These are phyloP conservation scores for Alternaria sp. DNA, from an alignment of 2,329 filamentous ascomycete genomes.

Conservation along the genomic window DNA sequence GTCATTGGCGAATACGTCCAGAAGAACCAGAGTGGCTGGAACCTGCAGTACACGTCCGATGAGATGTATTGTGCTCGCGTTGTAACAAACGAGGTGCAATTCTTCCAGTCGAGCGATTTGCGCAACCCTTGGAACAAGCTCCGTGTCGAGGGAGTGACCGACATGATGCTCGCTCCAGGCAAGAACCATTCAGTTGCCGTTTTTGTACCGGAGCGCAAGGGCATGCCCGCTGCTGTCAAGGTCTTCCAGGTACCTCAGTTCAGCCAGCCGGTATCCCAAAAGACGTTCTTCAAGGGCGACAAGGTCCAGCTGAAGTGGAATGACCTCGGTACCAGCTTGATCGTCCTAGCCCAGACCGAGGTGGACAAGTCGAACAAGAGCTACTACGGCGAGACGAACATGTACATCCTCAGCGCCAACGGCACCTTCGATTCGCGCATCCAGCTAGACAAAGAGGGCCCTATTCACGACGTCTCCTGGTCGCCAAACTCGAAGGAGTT, in stretches of 20 bases:
- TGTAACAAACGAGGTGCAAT: slow-evolving; percentile 97
- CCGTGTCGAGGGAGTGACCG: slow-evolving; percentile 85
- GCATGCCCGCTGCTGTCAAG: slow-evolving; percentile 91
- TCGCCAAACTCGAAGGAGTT: slow-evolving; percentile 98
- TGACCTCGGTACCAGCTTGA: slow-evolving; percentile 83
- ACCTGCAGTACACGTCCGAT: slow-evolving; percentile 93
- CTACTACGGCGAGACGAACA: slow-evolving; percentile 97
- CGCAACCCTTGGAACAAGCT: slow-evolving; percentile 93
- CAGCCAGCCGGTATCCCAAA: slow-evolving; percentile 83
- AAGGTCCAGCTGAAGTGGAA: slow-evolving; percentile 99
- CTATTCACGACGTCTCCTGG: slow-evolving; percentile 98
- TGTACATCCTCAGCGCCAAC: slow-evolving; percentile 92
- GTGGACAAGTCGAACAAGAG: slow-evolving; percentile 99
- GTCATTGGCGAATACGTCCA: slow-evolving; percentile 92
- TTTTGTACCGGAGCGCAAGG: slow-evolving; percentile 96
- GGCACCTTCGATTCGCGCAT: slow-evolving; percentile 93
- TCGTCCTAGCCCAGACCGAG: slow-evolving; percentile 96
- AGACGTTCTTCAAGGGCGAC: slow-evolving; percentile 99
- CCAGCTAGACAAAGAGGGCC: slow-evolving; percentile 92
- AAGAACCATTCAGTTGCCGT: slow-evolving; percentile 91
- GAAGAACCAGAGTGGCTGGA: slow-evolving; percentile 95
- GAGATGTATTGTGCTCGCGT: slow-evolving; percentile 91
- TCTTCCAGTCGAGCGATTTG: slow-evolving; percentile 89
- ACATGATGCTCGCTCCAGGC: slow-evolving; percentile 89
- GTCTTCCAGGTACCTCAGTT: slow-evolving; percentile 95